phyloP scores from a whole-genome alignment of 2,329 filamentous ascomycete species.

The Chaetothyriales sp. region DNA sequence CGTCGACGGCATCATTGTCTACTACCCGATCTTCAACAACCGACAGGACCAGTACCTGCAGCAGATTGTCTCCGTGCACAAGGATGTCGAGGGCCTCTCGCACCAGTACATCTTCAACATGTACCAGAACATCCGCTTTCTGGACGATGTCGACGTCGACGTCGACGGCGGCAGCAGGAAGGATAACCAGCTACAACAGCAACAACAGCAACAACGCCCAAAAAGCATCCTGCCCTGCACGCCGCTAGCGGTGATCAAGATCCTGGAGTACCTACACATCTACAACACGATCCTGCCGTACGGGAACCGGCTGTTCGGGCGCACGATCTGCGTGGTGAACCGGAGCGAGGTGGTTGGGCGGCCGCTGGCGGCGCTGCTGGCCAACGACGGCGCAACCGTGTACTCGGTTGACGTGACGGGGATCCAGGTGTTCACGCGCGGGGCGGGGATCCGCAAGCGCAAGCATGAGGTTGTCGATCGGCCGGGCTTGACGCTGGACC shows the following conservation, averaged over 20 bases:
- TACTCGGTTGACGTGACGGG: slow-evolving; percentile 90
- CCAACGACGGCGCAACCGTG: slow-evolving; percentile 89
- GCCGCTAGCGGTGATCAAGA: slow-evolving; percentile 89
- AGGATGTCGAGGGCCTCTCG: slow-evolving; percentile 90
- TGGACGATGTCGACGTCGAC: too few species aligned
- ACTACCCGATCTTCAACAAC: slow-evolving; percentile 93
- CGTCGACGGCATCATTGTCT: slow-evolving; percentile 87
- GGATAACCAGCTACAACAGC: too few species aligned
- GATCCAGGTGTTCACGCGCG: slow-evolving; percentile 81
- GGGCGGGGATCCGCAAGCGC: slow-evolving; percentile 68
- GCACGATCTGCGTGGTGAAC: slow-evolving; percentile 93
- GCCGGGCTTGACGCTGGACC: slow-evolving; percentile 60
- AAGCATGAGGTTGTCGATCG: slow-evolving; percentile 79
- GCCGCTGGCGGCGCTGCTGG: slow-evolving; percentile 78
- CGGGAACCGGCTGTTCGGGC: slow-evolving; percentile 82
- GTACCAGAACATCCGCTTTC: slow-evolving; percentile 95
- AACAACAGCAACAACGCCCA: slow-evolving; percentile 42
- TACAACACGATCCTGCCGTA: slow-evolving; percentile 91
- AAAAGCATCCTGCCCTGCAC: slow-evolving; percentile 95
- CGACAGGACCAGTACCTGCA: slow-evolving; percentile 89
- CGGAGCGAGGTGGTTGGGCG: slow-evolving; percentile 89
- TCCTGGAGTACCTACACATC: slow-evolving; percentile 85
- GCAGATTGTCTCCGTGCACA: slow-evolving; percentile 74
- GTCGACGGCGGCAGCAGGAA: too few species aligned
- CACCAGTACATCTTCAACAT: slow-evolving; percentile 97